Evolutionary conservation across 129 eudicot species (phyloP).

Genomic region (Tagetes erecta): DNA sequence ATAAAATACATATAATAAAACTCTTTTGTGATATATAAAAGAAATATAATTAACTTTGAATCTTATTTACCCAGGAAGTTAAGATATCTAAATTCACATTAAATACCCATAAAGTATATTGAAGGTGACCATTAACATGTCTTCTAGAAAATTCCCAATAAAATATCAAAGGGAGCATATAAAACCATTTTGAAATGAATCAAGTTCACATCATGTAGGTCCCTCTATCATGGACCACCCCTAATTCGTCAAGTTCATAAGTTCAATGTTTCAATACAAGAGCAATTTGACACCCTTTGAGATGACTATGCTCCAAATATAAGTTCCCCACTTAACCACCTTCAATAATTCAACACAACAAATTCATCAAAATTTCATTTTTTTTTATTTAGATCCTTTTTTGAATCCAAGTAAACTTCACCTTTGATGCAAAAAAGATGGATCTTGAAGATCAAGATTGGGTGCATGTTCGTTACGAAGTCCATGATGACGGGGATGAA

Average conservation of each 20-base stretch:
- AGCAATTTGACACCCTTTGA: slow-evolving; percentile 36
- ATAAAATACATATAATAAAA: too few relatives aligned
- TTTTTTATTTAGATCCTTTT: slow-evolving; percentile 4
- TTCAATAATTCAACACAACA: slow-evolving; percentile 38
- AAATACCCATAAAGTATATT: neutral
- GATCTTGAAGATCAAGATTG: slow-evolving; percentile 83
- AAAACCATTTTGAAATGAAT: slow-evolving; percentile 24
- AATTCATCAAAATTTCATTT: neutral
- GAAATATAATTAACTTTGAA: too few relatives aligned
- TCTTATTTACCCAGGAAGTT: neutral
- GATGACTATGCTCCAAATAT: slow-evolving; percentile 41
- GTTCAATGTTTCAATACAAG: neutral
- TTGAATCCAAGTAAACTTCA: slow-evolving; percentile 9
- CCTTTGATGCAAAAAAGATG: slow-evolving; percentile 38
- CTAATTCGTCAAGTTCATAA: neutral
- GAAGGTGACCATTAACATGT: slow-evolving; percentile 15
- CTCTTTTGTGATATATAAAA: too few relatives aligned
- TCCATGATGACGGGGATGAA: slow-evolving; percentile 55
- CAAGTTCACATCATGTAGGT: slow-evolving; percentile 36
- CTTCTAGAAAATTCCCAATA: slow-evolving; percentile 14
- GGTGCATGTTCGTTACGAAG: slow-evolving; percentile 67
- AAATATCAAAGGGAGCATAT: slow-evolving; percentile 33
- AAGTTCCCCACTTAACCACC: slow-evolving; percentile 45
- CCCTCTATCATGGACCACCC: slow-evolving; percentile 40
- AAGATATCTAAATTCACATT: slow-evolving; percentile 19